Evolutionary conservation across 139 green algal genomes (phyloP), one percentile per base, ranked within the genome.

Genomic region (Picochlorum sp.): DNA sequence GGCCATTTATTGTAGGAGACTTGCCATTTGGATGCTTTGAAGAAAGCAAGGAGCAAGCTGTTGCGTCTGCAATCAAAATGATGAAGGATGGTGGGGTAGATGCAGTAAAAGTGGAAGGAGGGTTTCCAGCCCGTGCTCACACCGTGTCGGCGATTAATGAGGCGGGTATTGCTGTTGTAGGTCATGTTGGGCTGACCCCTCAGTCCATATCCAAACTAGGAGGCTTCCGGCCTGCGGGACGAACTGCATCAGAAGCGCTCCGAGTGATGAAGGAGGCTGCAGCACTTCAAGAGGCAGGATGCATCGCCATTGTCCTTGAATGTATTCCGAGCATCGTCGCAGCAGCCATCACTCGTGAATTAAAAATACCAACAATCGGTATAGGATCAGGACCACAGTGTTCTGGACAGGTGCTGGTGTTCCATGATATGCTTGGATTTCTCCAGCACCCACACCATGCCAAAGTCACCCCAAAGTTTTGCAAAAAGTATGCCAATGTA

Each of bases 391-490:
- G 94, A 4, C 57, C 68, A 0, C 45, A 69, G 23, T 89, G 74
- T 58, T 92, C 77, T 65, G 93, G 93, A 6, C 85, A 97, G 90
- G 95, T 99, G 63, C 78, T 99, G 45, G 94, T 99, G 52, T 99
- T 97, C 60, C 94, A 99, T 62, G 94, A 99, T 78, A 71, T 99
- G 66, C 78, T 99, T 55, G 94, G 94, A 45, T 96, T 99, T 85
- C 91, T 97, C 82, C 86, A 87, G 57, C 94, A 99, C 72, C 94
- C 94, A 9, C 94, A 99, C 76, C 88, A 98, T 57, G 88, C 84
- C 59, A 96, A 97, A 76, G 90, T 98, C 31, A 95, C 92, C 3
- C 94, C 94, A 56, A 97, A 97, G 75, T 98, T 99, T 70, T 98
- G 92, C 87, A 99, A 99, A 82, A 83, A 91, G 71, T 98, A 94